phyloP scores from a whole-genome alignment of 495 filamentous ascomycete genomes.

The Aspergillus incahuasiensis region DNA sequence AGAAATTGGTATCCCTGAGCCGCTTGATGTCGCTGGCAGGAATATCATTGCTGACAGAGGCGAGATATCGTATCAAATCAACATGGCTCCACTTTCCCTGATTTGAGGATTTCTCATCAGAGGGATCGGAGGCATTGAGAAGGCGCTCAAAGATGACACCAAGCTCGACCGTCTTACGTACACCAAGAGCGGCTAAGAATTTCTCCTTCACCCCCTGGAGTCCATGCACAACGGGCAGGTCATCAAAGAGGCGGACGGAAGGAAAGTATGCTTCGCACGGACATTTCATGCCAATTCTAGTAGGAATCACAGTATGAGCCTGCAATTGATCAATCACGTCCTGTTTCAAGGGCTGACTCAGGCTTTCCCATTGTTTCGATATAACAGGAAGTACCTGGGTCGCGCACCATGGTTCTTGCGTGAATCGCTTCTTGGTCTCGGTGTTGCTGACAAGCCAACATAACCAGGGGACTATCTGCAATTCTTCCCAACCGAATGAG shows the following conservation, averaged over 20 bases:
- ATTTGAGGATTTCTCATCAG: slow-evolving; percentile 34
- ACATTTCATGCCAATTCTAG: slow-evolving; percentile 82
- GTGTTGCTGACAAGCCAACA: slow-evolving; percentile 65
- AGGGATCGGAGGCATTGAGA: slow-evolving; percentile 48
- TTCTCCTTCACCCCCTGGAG: slow-evolving; percentile 82
- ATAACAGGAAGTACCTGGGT: slow-evolving; percentile 69
- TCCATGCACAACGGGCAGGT: slow-evolving; percentile 75
- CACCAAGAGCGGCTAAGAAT: slow-evolving; percentile 74
- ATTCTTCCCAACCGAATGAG: slow-evolving; percentile 74
- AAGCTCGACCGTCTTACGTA: slow-evolving; percentile 79
- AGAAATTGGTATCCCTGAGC: slow-evolving; percentile 71
- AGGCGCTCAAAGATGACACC: slow-evolving; percentile 89
- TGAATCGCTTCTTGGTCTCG: slow-evolving; percentile 54
- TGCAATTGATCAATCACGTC: slow-evolving; percentile 59
- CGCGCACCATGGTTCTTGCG: slow-evolving; percentile 69
- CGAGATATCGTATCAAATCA: slow-evolving; percentile 89
- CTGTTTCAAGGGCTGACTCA: slow-evolving; percentile 61
- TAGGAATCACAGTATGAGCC: slow-evolving; percentile 75
- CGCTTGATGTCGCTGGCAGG: slow-evolving; percentile 76
- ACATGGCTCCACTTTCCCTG: slow-evolving; percentile 78
- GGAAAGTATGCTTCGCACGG: slow-evolving; percentile 87
- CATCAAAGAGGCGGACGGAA: slow-evolving; percentile 89
- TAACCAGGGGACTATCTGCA: slow-evolving; percentile 80
- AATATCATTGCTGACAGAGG: slow-evolving; percentile 86
- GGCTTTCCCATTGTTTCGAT: slow-evolving; percentile 80